A percentile compares a stretch with the other conserved stretches of the same genome.
phyloP scores from a whole-genome alignment of 116 monocot genomes.

The Iris pallida region DNA sequence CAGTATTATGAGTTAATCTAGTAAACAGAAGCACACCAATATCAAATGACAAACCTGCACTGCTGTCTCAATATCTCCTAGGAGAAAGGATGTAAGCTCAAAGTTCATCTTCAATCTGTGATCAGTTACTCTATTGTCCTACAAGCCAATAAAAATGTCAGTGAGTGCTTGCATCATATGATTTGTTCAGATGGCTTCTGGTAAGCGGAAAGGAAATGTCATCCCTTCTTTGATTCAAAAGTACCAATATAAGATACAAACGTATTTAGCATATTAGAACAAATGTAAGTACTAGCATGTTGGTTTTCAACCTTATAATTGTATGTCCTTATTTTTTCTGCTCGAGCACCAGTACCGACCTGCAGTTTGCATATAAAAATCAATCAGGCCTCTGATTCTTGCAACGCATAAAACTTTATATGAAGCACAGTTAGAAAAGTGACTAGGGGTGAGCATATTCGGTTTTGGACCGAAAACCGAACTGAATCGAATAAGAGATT shows the following conservation, averaged over 20 bases:
- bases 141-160: slow-evolving; percentile 3
- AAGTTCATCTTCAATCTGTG: slow-evolving; percentile 99
- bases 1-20: no score
- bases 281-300: background rate
- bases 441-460: no score
- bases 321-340: slow-evolving; percentile 98
- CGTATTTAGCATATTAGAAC: no score
- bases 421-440: background rate
- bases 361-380: slow-evolving; percentile 17
- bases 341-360: slow-evolving; percentile 92
- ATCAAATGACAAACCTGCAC: slow-evolving; percentile 59
- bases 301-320: slow-evolving; percentile 71
- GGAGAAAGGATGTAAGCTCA: slow-evolving; percentile 85
- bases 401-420: background rate
- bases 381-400: background rate
- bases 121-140: slow-evolving; percentile 95
- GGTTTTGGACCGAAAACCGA: no score
- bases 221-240: no score
- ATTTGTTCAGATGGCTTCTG: no score
- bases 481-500: no score
- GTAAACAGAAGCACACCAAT: background rate
- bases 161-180: no score
- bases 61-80: slow-evolving; percentile 86
- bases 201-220: no score
- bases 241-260: no score